These are phyloP conservation scores for Apiospora phragmitis DNA, from an alignment of 2,329 filamentous ascomycete genomes.

Conservation along the genomic window DNA sequence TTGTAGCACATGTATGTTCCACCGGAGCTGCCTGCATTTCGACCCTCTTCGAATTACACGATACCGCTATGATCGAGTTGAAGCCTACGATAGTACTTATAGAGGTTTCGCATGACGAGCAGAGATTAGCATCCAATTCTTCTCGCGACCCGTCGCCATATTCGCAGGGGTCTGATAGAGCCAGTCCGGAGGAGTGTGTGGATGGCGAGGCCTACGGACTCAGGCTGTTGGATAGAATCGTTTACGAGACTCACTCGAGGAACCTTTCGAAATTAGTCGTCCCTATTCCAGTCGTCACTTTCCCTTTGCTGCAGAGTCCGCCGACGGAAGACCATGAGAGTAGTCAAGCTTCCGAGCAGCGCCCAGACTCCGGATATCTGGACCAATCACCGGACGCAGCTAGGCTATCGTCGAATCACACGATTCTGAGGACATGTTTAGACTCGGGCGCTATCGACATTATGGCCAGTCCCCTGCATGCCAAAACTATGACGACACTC, in stretches of 20 bases:
- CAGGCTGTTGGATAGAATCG: constrained; percentile 54
- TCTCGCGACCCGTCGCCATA: constrained; percentile 48
- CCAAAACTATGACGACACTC: constrained; percentile 71
- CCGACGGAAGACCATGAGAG: constrained; percentile 26
- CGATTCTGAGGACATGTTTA: constrained; percentile 68
- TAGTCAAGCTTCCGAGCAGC: constrained; percentile 19
- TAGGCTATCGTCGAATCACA: constrained; percentile 38
- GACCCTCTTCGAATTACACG: constrained; percentile 54
- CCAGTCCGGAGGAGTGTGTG: constrained; percentile 38
- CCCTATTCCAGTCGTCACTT: constrained; percentile 54
- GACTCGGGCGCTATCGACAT: constrained; percentile 88
- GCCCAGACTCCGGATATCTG: constrained; percentile 18
- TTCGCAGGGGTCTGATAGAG: constrained; percentile 35
- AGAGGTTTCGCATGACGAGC: constrained; percentile 55
- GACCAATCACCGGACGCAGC: constrained; percentile 26
- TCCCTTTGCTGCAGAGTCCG: constrained; percentile 30
- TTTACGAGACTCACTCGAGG: constrained; percentile 58
- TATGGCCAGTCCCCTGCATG: constrained; percentile 74
- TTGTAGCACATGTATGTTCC: constrained; percentile 54
- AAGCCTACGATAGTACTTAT: constrained; percentile 59
- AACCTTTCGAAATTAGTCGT: constrained; percentile 58
- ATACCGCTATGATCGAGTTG: constrained; percentile 51
- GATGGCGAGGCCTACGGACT: constrained; percentile 56
- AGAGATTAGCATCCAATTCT: constrained; percentile 36
- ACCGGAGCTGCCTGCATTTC: constrained; percentile 54